Conservation (phyloP, 1,284 basidiomycete genomes). For the Melampsora abietis-canadensis region DNA sequence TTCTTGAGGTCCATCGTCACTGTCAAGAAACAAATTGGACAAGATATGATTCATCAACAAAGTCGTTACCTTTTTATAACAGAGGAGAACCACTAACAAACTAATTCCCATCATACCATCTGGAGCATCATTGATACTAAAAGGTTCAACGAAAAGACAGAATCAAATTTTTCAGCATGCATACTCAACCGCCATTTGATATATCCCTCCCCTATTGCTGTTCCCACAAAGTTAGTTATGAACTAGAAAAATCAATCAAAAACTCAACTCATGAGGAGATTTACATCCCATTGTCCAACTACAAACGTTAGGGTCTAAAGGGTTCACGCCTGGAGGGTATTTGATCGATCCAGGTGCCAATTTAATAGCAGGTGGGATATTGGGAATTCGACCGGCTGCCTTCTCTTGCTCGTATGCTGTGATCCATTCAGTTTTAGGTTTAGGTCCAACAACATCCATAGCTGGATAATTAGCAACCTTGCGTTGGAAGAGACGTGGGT, state of each 20-base stretch:
- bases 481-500: slow-evolving; percentile 1
- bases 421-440: slow-evolving; percentile 64
- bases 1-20: slow-evolving; percentile 41
- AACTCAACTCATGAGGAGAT: slow-evolving; percentile 30
- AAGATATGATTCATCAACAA: background rate
- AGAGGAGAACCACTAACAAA: slow-evolving; percentile 8
- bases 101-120: slow-evolving; percentile 40
- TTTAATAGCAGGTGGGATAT: slow-evolving; percentile 60
- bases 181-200: background rate
- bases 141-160: background rate
- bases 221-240: background rate
- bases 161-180: background rate
- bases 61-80: background rate
- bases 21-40: background rate
- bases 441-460: slow-evolving; percentile 37
- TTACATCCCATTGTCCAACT: slow-evolving; percentile 40
- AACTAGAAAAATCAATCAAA: background rate
- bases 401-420: slow-evolving; percentile 65
- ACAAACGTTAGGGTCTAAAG: slow-evolving; percentile 29
- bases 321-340: slow-evolving; percentile 43
- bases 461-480: background rate
- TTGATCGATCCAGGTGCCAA: slow-evolving; percentile 1
- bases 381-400: slow-evolving; percentile 68
- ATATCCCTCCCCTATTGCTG: no score
- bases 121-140: slow-evolving; percentile 35